Evolutionary conservation across 108 stramenopile species (phyloP).

Genomic region (Cafeteria roenbergensis): DNA sequence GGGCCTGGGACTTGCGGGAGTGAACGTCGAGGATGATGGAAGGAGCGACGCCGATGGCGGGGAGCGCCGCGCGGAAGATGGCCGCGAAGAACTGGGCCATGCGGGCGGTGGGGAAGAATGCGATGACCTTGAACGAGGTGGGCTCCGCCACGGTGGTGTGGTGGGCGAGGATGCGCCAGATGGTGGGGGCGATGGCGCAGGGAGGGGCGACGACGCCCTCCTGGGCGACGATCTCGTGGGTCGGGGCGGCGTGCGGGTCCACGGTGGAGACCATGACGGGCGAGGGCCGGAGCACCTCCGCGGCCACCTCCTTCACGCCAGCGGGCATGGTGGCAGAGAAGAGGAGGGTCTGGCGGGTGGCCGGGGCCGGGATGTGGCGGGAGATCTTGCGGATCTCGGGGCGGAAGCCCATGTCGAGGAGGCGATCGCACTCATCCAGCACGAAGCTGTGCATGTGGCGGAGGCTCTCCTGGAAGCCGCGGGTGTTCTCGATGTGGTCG

Average conservation of each 20-base stretch:
- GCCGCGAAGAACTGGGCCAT: slow-evolving; percentile 59
- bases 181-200: slow-evolving; percentile 16
- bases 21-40: slow-evolving; percentile 64
- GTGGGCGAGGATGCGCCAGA: slow-evolving; percentile 1
- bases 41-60: slow-evolving; percentile 30
- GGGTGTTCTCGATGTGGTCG: slow-evolving; percentile 65
- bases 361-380: slow-evolving; percentile 43
- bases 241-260: slow-evolving; percentile 26
- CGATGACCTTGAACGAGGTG: slow-evolving; percentile 45
- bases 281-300: slow-evolving; percentile 2
- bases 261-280: slow-evolving; percentile 36
- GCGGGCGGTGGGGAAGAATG: slow-evolving; percentile 74
- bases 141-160: not conserved
- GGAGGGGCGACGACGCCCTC: slow-evolving; percentile 27
- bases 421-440: slow-evolving; percentile 82
- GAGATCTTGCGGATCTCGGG: slow-evolving; percentile 64
- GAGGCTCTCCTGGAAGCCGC: slow-evolving; percentile 26
- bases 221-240: slow-evolving; percentile 52
- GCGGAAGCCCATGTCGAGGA: slow-evolving; percentile 77
- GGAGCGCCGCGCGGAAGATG: slow-evolving; percentile 39
- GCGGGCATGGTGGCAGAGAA: slow-evolving; percentile 79
- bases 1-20: slow-evolving; percentile 63
- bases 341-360: slow-evolving; percentile 66
- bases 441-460: slow-evolving; percentile 48
- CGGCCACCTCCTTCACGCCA: slow-evolving; percentile 46